phyloP scores from a whole-genome alignment of 202 grass and related monocot species.

The Schoenoplectus tabernaemontani region DNA sequence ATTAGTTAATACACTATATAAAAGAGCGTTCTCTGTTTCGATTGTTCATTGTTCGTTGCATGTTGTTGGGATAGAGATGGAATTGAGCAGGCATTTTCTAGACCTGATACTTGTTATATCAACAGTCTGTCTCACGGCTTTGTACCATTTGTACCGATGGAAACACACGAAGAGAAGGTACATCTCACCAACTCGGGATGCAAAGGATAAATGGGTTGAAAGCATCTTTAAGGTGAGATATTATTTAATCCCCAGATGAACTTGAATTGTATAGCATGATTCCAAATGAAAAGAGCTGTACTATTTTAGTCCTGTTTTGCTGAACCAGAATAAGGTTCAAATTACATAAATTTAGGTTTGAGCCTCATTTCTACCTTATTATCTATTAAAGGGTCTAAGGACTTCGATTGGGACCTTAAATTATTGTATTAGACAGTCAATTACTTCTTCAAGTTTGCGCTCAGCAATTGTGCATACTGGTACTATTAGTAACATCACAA shows the following conservation, averaged over 20 bases:
- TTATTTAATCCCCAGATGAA: neutral
- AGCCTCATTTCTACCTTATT: neutral
- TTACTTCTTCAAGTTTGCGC: neutral
- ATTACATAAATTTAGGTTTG: neutral
- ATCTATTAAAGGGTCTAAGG: neutral
- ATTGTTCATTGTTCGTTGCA: neutral
- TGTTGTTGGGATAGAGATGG: constrained; percentile 4
- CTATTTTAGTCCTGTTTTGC: neutral
- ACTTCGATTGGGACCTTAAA: neutral
- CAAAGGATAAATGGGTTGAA: constrained; percentile 22
- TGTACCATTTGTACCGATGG: constrained; percentile 31
- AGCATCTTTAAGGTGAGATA: constrained; percentile 28
- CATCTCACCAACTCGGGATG: neutral
- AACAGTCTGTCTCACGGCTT: constrained; percentile 27
- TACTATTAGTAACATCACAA: neutral
- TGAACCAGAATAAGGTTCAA: neutral
- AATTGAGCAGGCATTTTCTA: constrained; percentile 26
- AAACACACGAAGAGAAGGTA: constrained; percentile 14
- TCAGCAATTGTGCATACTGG: neutral
- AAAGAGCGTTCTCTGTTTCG: neutral
- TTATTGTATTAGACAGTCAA: neutral
- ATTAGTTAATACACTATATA: neutral
- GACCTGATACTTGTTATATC: constrained; percentile 33
- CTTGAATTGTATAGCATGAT: neutral
- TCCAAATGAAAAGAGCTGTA: neutral